Conservation (phyloP, 164 flowering plant species). For the Cinnamomum micranthum region DNA sequence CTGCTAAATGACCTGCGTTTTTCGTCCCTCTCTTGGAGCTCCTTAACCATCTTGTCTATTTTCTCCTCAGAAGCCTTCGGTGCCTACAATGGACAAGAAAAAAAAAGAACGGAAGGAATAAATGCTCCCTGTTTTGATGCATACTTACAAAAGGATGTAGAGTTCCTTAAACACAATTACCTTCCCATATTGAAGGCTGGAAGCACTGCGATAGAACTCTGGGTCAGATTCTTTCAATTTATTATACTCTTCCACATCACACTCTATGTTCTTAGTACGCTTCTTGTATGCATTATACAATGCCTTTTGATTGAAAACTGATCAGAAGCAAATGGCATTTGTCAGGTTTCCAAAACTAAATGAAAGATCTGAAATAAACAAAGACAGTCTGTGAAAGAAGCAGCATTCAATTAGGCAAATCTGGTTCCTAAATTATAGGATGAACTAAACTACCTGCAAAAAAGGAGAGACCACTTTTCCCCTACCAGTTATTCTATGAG, state of each 20-base stretch:
- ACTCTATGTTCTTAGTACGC: constrained; percentile 69
- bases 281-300: constrained; percentile 92
- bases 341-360: not conserved
- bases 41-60: constrained; percentile 86
- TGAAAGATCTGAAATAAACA: not conserved
- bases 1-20: constrained; percentile 67
- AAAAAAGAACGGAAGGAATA: not conserved
- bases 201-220: constrained; percentile 94
- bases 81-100: constrained; percentile 35
- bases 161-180: constrained; percentile 26
- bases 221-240: constrained; percentile 90
- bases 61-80: constrained; percentile 69
- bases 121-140: not conserved
- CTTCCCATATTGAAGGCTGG: constrained; percentile 97
- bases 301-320: constrained; percentile 95
- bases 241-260: constrained; percentile 80
- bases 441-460: not conserved
- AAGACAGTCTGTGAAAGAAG: not conserved
- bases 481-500: too few species aligned
- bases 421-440: not conserved
- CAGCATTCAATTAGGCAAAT: not conserved
- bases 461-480: too few species aligned
- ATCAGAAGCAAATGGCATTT: constrained; percentile 7
- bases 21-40: constrained; percentile 66
- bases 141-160: not conserved